A percentile compares a stretch with the other conserved stretches of the same genome.
Conservation (phyloP, 768 basidiomycete species). For the Cyclocybe aegerita region DNA sequence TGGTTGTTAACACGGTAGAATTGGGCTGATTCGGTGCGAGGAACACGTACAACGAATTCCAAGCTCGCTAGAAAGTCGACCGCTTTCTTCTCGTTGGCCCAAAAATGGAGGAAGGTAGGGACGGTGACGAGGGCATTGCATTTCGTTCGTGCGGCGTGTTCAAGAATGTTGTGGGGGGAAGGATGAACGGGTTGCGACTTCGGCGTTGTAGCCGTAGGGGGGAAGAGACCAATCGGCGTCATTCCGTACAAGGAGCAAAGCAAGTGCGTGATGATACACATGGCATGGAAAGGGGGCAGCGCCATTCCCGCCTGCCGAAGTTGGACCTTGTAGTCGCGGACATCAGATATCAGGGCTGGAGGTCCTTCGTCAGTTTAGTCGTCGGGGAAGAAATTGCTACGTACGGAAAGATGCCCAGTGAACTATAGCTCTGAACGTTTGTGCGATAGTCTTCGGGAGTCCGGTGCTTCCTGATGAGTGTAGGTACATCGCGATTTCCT, state of each 20-base stretch:
- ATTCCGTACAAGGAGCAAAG: constrained; percentile 26
- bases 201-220: constrained; percentile 25
- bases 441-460: constrained; percentile 40
- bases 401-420: constrained; percentile 35
- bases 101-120: constrained; percentile 37
- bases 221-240: constrained; percentile 26
- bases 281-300: constrained; percentile 39
- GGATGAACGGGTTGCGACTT: constrained; percentile 32
- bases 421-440: constrained; percentile 25
- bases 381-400: constrained; percentile 7
- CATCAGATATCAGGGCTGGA: constrained; percentile 12
- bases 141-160: constrained; percentile 26
- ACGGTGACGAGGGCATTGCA: constrained; percentile 31
- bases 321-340: constrained; percentile 13
- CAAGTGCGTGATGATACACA: constrained; percentile 30
- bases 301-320: constrained; percentile 24
- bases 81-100: constrained; percentile 27
- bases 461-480: constrained; percentile 54
- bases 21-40: neutral
- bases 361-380: neutral
- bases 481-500: constrained; percentile 32
- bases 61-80: constrained; percentile 25
- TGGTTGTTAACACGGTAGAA: neutral
- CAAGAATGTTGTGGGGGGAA: constrained; percentile 28
- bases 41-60: constrained; percentile 20